These are phyloP conservation scores for Saturnispora bothae DNA, from an alignment of 805 yeast genomes.

Conservation along the genomic window DNA sequence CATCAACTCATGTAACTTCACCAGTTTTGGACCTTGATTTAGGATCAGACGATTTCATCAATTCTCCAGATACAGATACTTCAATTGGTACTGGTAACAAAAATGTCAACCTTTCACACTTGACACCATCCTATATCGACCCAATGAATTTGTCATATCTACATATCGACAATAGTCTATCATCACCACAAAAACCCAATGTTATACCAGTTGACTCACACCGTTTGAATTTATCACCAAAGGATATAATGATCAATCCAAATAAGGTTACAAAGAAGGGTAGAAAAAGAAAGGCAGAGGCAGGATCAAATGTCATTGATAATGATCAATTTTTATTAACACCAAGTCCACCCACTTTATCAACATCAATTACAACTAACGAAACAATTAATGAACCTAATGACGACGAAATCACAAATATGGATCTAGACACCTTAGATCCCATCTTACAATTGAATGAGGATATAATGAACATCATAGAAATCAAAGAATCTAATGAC, in stretches of 20 bases:
- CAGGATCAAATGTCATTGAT: not conserved
- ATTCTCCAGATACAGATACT: slow-evolving; percentile 7
- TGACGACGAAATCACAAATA: not conserved
- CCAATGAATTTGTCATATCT: slow-evolving; percentile 24
- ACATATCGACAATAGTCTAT: not conserved
- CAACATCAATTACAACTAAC: not conserved
- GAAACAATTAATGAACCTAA: no score
- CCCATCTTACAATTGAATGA: slow-evolving; percentile 6
- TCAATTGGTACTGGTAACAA: slow-evolving; percentile 7
- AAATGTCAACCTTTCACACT: slow-evolving; percentile 2
- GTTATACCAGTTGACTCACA: no score
- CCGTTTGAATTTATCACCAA: slow-evolving; percentile 3
- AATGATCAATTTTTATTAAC: slow-evolving; percentile 2
- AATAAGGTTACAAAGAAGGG: slow-evolving; percentile 2
- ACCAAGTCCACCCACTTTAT: slow-evolving; percentile 1
- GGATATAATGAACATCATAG: slow-evolving; percentile 6
- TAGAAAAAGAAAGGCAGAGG: slow-evolving; percentile 1
- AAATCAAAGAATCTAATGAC: slow-evolving; percentile 4
- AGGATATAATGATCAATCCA: slow-evolving; percentile 5
- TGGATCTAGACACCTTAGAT: slow-evolving; percentile 1
- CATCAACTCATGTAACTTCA: no score
- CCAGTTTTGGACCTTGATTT: not conserved
- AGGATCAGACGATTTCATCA: slow-evolving; percentile 2
- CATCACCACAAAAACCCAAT: not conserved
- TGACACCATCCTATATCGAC: slow-evolving; percentile 14